phyloP scores from a whole-genome alignment of 164 flowering plant species.

The Vitis labrusca region DNA sequence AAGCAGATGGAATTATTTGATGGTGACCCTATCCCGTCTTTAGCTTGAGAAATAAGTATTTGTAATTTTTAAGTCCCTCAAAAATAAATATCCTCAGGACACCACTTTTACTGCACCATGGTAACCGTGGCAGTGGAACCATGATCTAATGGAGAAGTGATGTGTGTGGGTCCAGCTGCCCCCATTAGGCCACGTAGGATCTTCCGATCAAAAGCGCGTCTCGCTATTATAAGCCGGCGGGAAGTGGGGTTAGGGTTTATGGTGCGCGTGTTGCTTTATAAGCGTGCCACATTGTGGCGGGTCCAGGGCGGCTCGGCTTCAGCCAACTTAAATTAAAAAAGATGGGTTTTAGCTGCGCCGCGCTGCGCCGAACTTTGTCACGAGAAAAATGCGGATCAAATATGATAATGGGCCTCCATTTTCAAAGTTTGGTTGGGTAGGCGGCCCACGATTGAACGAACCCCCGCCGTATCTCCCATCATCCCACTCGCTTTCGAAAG shows the following conservation, averaged over 20 bases:
- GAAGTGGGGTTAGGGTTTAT: slow-evolving; percentile 16
- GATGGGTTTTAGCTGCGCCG: slow-evolving; percentile 5
- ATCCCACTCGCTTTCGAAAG: slow-evolving; percentile 10
- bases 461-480: slow-evolving; percentile 9
- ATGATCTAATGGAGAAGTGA: neutral
- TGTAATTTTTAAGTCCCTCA: no score
- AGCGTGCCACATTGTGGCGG: slow-evolving; percentile 24
- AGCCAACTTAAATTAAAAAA: slow-evolving; percentile 2
- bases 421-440: slow-evolving; percentile 1
- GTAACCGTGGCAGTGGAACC: neutral
- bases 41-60: no score
- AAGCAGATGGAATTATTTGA: no score
- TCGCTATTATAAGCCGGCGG: slow-evolving; percentile 20
- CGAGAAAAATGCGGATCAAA: neutral
- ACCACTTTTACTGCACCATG: no score
- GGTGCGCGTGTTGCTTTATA: slow-evolving; percentile 31
- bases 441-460: slow-evolving; percentile 20
- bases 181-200: neutral
- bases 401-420: slow-evolving; percentile 23
- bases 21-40: no score
- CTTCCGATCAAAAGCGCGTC: slow-evolving; percentile 9
- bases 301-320: slow-evolving; percentile 30
- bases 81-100: no score
- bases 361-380: neutral
- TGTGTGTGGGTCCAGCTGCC: slow-evolving; percentile 2